phyloP scores from a whole-genome alignment of 331 rosid genomes.

The Quercus tomentella region DNA sequence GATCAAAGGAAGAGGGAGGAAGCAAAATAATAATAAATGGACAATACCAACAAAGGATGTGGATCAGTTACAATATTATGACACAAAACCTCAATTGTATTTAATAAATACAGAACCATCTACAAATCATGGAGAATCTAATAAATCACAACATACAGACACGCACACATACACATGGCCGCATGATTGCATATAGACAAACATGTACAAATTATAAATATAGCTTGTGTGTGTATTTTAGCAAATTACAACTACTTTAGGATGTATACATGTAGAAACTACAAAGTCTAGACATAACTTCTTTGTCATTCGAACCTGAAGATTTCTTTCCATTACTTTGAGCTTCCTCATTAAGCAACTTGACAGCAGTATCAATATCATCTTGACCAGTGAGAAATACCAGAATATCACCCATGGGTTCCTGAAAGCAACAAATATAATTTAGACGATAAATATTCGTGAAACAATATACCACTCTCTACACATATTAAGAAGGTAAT shows the following conservation, averaged over 20 bases:
- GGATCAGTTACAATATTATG: not conserved
- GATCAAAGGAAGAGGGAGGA: not conserved
- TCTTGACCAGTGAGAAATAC: slow-evolving; percentile 98
- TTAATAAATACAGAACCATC: not conserved
- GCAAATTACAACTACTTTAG: slow-evolving; percentile 6
- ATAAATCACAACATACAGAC: not conserved
- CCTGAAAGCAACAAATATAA: slow-evolving; percentile 36
- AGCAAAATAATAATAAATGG: not conserved
- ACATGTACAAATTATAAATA: not conserved
- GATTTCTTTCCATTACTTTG: slow-evolving; percentile 53
- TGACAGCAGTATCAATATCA: slow-evolving; percentile 78
- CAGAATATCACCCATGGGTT: slow-evolving; percentile 77
- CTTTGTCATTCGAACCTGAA: slow-evolving; percentile 42
- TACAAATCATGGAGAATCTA: not conserved
- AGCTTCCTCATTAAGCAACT: slow-evolving; percentile 64
- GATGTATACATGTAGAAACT: not conserved
- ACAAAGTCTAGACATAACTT: slow-evolving; percentile 13
- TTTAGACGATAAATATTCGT: not conserved
- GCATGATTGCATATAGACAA: not conserved
- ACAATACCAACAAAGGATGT: not conserved
- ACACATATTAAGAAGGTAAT: no score
- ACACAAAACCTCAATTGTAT: not conserved
- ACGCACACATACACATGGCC: not conserved
- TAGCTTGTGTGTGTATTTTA: not conserved
- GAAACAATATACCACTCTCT: not conserved